Percentiles rank a stretch among this genome's conserved stretches.
These are phyloP conservation scores for Boletus insuetus DNA, from an alignment of 768 basidiomycete species.

Conservation along the genomic window DNA sequence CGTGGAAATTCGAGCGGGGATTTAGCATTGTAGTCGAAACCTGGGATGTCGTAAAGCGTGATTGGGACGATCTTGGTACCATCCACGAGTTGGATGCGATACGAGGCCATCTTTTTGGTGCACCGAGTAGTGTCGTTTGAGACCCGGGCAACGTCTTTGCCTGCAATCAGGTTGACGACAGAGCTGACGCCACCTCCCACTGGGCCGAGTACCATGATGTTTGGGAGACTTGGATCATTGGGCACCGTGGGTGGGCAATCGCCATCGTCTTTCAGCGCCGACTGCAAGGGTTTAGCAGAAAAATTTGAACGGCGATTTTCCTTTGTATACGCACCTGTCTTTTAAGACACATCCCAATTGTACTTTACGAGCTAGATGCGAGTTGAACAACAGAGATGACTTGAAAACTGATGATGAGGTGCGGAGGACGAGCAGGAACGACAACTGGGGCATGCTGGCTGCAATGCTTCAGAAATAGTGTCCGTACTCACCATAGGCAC, in stretches of 20 bases:
- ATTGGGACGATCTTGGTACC: constrained; percentile 6
- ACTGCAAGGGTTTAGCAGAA: constrained; percentile 8
- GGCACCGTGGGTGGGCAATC: not conserved
- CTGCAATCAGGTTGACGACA: constrained; percentile 30
- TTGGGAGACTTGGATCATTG: constrained; percentile 10
- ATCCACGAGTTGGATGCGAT: constrained; percentile 16
- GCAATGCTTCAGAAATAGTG: constrained; percentile 1
- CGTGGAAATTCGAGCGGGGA: constrained; percentile 20
- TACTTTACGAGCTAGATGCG: not conserved
- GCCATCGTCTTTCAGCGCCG: not conserved
- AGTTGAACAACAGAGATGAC: not conserved
- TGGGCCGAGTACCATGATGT: constrained; percentile 27
- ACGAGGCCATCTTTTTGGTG: constrained; percentile 15
- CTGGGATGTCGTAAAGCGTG: constrained; percentile 25
- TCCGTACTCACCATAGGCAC: constrained; percentile 10
- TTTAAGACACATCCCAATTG: constrained; percentile 14
- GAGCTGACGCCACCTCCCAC: constrained; percentile 28
- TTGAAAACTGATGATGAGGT: not conserved
- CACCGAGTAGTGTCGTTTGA: constrained; percentile 18
- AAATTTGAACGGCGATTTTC: not conserved
- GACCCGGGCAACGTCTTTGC: constrained; percentile 16
- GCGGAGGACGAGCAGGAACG: not conserved
- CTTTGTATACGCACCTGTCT: constrained; percentile 14
- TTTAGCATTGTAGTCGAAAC: constrained; percentile 17
- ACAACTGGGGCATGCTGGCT: not conserved